These are phyloP conservation scores for Diplosphaera chodatii DNA, from an alignment of 139 green algal species.

Conservation along the genomic window DNA sequence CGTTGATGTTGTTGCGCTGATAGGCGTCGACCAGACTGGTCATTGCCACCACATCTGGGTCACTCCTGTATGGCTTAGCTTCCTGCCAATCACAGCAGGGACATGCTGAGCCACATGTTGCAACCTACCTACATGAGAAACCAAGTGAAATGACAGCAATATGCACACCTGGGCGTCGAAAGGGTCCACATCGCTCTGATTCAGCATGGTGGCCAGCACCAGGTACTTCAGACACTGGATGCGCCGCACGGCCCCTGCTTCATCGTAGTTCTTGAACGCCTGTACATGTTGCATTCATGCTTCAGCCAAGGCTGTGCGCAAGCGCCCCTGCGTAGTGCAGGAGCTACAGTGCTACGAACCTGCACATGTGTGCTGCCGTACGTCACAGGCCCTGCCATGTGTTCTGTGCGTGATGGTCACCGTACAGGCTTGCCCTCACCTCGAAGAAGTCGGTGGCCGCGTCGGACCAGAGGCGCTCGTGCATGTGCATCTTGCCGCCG, in stretches of 20 bases:
- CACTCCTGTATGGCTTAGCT: conserved; percentile 84
- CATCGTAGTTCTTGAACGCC: conserved; percentile 98
- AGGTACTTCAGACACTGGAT: conserved; percentile 98
- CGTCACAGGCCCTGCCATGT: too few species aligned
- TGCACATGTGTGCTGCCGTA: too few species aligned
- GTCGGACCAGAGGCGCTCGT: conserved; percentile 78
- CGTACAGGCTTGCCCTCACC: too few species aligned
- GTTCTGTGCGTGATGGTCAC: too few species aligned
- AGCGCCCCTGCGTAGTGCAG: too few species aligned
- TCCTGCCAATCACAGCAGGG: too few species aligned
- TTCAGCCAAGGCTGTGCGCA: too few species aligned
- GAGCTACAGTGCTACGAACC: too few species aligned
- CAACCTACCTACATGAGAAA: too few species aligned
- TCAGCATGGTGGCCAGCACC: conserved; percentile 97
- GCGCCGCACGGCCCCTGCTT: conserved; percentile 73
- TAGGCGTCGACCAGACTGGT: conserved; percentile 93
- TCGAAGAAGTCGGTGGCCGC: conserved; percentile 98
- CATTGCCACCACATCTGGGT: conserved; percentile 76
- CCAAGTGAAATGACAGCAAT: too few species aligned
- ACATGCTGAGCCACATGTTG: too few species aligned
- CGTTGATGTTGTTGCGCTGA: conserved; percentile 84
- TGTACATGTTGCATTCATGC: too few species aligned
- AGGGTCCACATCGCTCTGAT: conserved; percentile 91
- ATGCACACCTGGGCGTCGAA: conserved; percentile 87
- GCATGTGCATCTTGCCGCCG: conserved; percentile 98